These are phyloP conservation scores for Pythium aquatile DNA, from an alignment of 352 stramenopile species.

Conservation along the genomic window DNA sequence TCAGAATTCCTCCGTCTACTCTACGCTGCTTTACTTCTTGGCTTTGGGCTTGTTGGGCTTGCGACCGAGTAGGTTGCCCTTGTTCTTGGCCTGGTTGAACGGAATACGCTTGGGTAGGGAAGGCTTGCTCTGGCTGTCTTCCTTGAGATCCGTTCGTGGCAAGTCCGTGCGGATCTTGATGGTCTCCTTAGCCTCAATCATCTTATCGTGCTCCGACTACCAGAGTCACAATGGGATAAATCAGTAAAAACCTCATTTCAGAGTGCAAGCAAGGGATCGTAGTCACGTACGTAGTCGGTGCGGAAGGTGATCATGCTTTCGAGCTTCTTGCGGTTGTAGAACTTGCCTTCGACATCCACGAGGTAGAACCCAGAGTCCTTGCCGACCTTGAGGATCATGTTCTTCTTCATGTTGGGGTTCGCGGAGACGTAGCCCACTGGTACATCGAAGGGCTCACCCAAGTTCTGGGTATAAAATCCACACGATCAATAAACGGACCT, in stretches of 20 bases:
- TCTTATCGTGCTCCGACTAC: slow-evolving; percentile 70
- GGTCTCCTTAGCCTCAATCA: slow-evolving; percentile 47
- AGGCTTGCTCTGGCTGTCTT: not conserved
- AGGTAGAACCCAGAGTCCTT: slow-evolving; percentile 77
- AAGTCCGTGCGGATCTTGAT: slow-evolving; percentile 68
- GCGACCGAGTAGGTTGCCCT: slow-evolving; percentile 37
- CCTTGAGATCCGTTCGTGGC: slow-evolving; percentile 63
- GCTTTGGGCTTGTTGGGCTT: slow-evolving; percentile 34
- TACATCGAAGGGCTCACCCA: slow-evolving; percentile 63
- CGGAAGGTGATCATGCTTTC: slow-evolving; percentile 87
- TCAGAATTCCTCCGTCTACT: not conserved
- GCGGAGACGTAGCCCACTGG: slow-evolving; percentile 68
- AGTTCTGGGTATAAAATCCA: slow-evolving; percentile 36
- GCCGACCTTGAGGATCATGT: slow-evolving; percentile 83
- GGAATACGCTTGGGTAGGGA: slow-evolving; percentile 30
- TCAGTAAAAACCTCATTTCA: not conserved
- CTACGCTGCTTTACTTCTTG: slow-evolving; percentile 17
- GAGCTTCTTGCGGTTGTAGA: slow-evolving; percentile 86
- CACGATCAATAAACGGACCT: not conserved
- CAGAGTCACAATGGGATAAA: not conserved
- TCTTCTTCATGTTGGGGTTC: slow-evolving; percentile 81
- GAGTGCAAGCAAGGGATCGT: not conserved
- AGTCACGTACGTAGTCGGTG: slow-evolving; percentile 63
- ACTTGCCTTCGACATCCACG: slow-evolving; percentile 73
- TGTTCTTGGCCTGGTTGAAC: slow-evolving; percentile 20